Evolutionary conservation across 345 rosid genomes (phyloP), one percentile per base, ranked within the genome.

Genomic region (Mangifera indica): DNA sequence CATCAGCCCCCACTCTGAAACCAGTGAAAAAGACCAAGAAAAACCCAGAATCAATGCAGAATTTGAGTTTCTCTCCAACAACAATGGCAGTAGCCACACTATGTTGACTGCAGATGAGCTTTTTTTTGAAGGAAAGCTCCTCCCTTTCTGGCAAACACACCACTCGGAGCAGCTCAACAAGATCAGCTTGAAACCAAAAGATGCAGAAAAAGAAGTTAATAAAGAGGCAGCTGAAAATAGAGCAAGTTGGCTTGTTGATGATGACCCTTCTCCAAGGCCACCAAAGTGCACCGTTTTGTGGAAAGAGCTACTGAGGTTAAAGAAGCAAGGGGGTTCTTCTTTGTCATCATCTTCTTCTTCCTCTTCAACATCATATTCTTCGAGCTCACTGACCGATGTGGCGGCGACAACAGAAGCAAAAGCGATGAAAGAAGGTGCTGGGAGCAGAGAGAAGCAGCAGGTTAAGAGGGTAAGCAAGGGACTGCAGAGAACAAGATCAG

Each of bases 181-280:
- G 60, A 82, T 91, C 71, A 84, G 66, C 55, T 79, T 86, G 60
- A 86, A 83, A 66, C 20, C 75, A 2, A 84, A 87, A 24, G 74
- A 81, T 14, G 66, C 58, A 21, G 88, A 69, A 10, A 82, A 76
- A 5, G 80, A 80, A 56, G 81, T 57, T 42, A 78, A 58, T 74
- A 81, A 85, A 74, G 88, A 87, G 7, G 60, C 32, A 3, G 63
- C 69, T 21, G 85, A 76, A 56, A 62, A 73, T 51, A 84, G 80
- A 63, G 81, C 79, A 11, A 83, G 73, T 55, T 90, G 98, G 98
- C 89, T 89, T 78, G 82, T 89, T 53, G 98, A 95, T 66, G 99
- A 95, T 45, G 98, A 95, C 51, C 98, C 98, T 40, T 95, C 99
- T 60, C 99, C 99, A 11, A 81, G 98, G 69, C 98, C 97, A 48